Percentiles rank a stretch among this genome's conserved stretches.
Evolutionary conservation across 805 yeast species (phyloP).

Genomic region (Yamadazyma insecticola): DNA sequence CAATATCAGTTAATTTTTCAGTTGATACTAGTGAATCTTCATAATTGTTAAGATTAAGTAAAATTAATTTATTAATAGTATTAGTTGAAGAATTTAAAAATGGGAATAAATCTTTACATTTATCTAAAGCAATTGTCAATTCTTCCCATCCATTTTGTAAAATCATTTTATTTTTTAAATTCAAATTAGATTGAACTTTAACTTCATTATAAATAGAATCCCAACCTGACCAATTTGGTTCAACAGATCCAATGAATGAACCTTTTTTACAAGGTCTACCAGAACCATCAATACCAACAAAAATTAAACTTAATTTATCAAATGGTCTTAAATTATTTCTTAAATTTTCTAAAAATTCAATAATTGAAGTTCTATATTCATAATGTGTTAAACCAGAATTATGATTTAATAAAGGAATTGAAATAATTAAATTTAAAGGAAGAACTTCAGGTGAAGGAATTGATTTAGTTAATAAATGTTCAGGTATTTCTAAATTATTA

Average conservation of each 20-base stretch:
- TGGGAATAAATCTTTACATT: conserved; percentile 22
- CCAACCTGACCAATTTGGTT: conserved; percentile 48
- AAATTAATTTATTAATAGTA: conserved; percentile 10
- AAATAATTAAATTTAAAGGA: conserved; percentile 39
- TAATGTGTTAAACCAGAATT: conserved; percentile 17
- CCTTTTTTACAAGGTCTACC: conserved; percentile 34
- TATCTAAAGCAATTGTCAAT: conserved; percentile 19
- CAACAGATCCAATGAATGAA: conserved; percentile 44
- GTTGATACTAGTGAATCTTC: conserved; percentile 2
- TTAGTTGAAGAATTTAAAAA: conserved; percentile 13
- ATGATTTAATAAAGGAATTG: conserved; percentile 37
- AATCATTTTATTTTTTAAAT: conserved; percentile 6
- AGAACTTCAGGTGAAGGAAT: conserved; percentile 36
- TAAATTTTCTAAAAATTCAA: conserved; percentile 18
- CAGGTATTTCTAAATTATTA: conserved; percentile 40
- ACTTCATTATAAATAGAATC: conserved; percentile 36
- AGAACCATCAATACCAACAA: conserved; percentile 42
- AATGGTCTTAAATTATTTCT: conserved; percentile 23
- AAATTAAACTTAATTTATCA: conserved; percentile 46
- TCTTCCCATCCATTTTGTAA: conserved; percentile 17
- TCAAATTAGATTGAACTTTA: conserved; percentile 18
- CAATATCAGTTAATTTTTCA: conserved; percentile 4
- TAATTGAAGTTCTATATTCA: conserved; percentile 22
- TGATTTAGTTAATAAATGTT: conserved; percentile 30
- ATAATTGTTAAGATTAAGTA: conserved; percentile 13